Conservation (phyloP, 768 basidiomycete species). For the Rhizopogon vesiculosus region DNA sequence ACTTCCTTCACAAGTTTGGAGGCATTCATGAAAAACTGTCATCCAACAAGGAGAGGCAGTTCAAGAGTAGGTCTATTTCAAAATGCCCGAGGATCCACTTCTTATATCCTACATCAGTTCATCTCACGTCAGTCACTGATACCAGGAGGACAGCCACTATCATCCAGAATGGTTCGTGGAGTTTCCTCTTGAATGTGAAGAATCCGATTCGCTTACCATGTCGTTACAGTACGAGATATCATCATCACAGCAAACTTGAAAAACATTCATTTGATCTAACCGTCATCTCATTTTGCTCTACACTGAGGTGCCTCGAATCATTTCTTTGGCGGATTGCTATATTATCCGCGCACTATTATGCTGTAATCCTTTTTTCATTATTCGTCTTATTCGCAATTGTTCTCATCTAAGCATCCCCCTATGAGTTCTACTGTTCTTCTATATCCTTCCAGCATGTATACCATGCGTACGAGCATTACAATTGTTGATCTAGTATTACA, state of each 20-base stretch:
- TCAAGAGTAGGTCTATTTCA: constrained; percentile 51
- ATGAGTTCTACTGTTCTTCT: constrained; percentile 3
- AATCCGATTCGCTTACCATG: constrained; percentile 3
- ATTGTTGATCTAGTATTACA: constrained; percentile 2
- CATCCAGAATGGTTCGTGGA: constrained; percentile 59
- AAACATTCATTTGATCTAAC: constrained; percentile 39
- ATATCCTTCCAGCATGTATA: constrained; percentile 1
- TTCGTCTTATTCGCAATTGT: constrained; percentile 5
- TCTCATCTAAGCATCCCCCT: constrained; percentile 3
- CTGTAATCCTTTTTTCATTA: constrained; percentile 1
- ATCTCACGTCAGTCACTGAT: constrained; percentile 80
- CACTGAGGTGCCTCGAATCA: background rate
- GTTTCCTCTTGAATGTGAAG: background rate
- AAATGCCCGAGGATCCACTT: background rate
- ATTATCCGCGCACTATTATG: constrained; percentile 3
- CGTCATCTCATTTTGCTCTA: background rate
- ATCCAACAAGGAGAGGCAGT: constrained; percentile 66
- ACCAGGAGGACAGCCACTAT: constrained; percentile 69
- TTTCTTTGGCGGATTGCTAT: background rate
- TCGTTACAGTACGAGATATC: constrained; percentile 56
- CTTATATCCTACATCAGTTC: constrained; percentile 42
- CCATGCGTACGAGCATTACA: background rate
- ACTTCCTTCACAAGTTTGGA: constrained; percentile 71
- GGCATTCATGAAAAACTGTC: constrained; percentile 63
- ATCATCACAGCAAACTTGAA: constrained; percentile 64